These are phyloP conservation scores for Scutellaria minor DNA, from an alignment of 257 asterid genomes.

Conservation along the genomic window DNA sequence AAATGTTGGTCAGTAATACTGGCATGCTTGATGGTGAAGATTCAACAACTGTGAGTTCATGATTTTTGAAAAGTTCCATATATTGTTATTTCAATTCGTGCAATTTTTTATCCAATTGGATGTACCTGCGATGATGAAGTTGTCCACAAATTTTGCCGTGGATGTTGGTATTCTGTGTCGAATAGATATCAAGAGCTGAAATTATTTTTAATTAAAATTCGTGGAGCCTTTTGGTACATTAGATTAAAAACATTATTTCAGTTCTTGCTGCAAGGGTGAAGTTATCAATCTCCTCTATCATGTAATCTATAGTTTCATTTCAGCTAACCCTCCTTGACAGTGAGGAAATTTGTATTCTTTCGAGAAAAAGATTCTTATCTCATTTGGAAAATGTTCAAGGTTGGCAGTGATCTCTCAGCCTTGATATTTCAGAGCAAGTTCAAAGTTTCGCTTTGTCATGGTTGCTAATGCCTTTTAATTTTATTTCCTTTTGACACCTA, in stretches of 20 bases:
- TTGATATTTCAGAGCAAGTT: not conserved
- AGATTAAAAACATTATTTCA: not conserved
- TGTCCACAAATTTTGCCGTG: conserved; percentile 11
- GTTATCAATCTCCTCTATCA: not conserved
- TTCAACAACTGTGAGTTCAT: conserved; percentile 75
- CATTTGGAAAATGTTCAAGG: conserved; percentile 6
- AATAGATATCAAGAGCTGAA: not conserved
- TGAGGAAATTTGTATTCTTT: not conserved
- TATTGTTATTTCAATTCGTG: conserved; percentile 4
- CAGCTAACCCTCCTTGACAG: conserved; percentile 8
- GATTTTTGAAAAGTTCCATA: conserved; percentile 18
- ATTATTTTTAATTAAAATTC: not conserved
- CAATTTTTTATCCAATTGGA: conserved; percentile 12
- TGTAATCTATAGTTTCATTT: conserved; percentile 1
- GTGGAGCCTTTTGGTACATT: conserved; percentile 15
- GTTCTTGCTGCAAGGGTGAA: not conserved
- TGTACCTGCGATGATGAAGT: conserved; percentile 12
- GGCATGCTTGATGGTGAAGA: conserved; percentile 85
- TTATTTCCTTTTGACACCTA: conserved; percentile 9
- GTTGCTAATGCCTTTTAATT: conserved; percentile 7
- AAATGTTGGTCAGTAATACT: conserved; percentile 70
- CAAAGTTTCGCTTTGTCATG: conserved; percentile 15
- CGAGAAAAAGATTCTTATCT: not conserved
- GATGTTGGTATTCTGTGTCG: conserved; percentile 7
- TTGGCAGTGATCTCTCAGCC: conserved; percentile 10